Base-by-base conservation (phyloP, 108 stramenopile species). In the Skeletonema potamos region DNA sequence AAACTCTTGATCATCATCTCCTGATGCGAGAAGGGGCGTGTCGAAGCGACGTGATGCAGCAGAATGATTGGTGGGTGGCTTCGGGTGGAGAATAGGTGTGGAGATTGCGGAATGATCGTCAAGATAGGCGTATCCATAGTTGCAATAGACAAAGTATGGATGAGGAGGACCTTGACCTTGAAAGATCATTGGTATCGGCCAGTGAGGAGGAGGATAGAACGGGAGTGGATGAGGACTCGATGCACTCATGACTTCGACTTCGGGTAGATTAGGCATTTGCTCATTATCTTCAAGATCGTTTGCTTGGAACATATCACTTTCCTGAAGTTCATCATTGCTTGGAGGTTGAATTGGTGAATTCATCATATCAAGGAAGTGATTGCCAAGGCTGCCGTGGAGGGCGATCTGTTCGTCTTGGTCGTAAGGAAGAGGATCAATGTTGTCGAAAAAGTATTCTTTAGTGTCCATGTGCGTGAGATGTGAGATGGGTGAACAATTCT, bases 381-480 rank as follows among this genome's bases (percentile, higher is more conserved):
- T 70, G 26, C 66, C 62, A 27, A 60, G 34, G 43, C 65, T 32
- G 11, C 37, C 39, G 24, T 43, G 33, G 4, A 74, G 17, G 1
- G 54, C 44, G 54, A 57, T 64, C 15, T 62, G 48, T 20, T 73
- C 72, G 27, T 62, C 17, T 22, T 39, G 12, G 30, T 36, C 54
- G 64, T 70, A 62, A 28, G 77, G 65, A 30, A 78, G 51, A 24
- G 77, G 77, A 20, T 78, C 77, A 30, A 71, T 54, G 54, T 78
- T 65, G 6, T 69, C 61, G 37, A 51, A 51, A 51, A 20, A 1
- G 48, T 51, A 51, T 8, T 22, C 48, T 51, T 51, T 8, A 8
- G 48, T n/a, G 22, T 51, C 48, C 48, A 51, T 51, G 1, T 51
- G 48, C 48, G 48, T 51, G 8, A 51, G 2, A 18, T 51, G 48